Base-by-base conservation (phyloP, 2,329 filamentous ascomycete species). In the Alternaria rosae region DNA sequence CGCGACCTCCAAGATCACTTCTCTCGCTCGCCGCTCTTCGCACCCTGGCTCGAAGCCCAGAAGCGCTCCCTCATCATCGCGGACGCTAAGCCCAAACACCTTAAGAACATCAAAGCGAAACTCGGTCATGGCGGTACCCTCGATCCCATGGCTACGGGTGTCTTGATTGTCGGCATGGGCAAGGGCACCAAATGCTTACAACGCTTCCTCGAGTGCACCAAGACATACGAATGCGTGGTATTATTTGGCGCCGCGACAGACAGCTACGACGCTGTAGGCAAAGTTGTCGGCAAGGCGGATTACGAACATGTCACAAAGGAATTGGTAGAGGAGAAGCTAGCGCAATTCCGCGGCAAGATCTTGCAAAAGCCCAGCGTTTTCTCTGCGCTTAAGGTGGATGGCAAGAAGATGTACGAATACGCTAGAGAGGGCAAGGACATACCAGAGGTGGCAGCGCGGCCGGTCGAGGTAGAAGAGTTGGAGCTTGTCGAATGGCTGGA, bases 61-160 rank as follows among this genome's bases (percentile, higher is more conserved):
- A 83, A 83, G 57, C 84, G 82, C 50, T 86, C 15, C 80, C 83
- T 68, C 89, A 92, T 77, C 82, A 82, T 61, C 83, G 85, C 60
- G 82, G 42, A 64, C 21, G 65, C 83, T 60, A 87, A 91, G 76
- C 85, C 85, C 69, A 84, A 85, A 69, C 86, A 89, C 62, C 79
- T 81, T 50, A 68, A 71, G 4, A 73, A 75, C 23, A 70, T 78
- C 28, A 88, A 92, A 65, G 90, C 98, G 70, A 99, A 98, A 84
- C 92, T 98, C 74, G 95, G 95, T 32, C 95, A 99, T 81, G 95
- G 95, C 63, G 95, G 95, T 44, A 99, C 95, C 2, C 86, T 99
- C 17, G 95, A 99, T 76, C 95, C 95, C 25, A 86, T 97, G 72
- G 95, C 95, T 9, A 97, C 94, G 1, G 95, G 95, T 47, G 92